Base-by-base conservation (phyloP, 2,329 filamentous ascomycete genomes). In the Exophiala oligosperma region DNA sequence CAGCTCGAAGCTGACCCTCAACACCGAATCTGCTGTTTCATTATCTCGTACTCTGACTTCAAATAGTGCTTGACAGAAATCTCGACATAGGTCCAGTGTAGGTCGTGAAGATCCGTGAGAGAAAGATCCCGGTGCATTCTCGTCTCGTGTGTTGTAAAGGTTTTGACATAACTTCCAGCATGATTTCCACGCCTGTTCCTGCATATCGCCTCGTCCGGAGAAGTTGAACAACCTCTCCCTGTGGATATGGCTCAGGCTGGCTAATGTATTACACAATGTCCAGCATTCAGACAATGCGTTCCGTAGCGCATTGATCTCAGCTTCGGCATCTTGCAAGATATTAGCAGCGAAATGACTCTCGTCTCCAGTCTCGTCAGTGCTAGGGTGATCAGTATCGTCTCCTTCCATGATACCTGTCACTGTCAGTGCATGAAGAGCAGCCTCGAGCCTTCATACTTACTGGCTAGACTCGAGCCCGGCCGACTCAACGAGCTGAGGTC, bases 101-200 rank as follows among this genome's bases (percentile, higher is more conserved):
- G 86, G 84, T 56, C 84, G 82, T 44, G 92, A 85, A 26, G 61
- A 63, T 29, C 60, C 57, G 40, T 63, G 61, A 9, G 57, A 56
- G 24, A 58, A 61, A 60, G 88, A 86, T 32, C 84, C 83, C 52
- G 86, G 83, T 32, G 85, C 79, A 53, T 87, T 82, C 63, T 92
- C 87, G 56, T 93, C 86, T 52, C 87, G 83, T 64, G 88, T 91
- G 61, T 92, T 85, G 70, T 97, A 97, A 2, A 97, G 81, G 57
- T 89, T 88, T 71, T 96, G 91, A 70, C 92, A 97, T 24, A 97
- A 78, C 67, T 88, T 89, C 93, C 92, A 97, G 74, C 92, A 97
- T 61, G 89, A 90, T 72, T 90, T 91, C 93, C 92, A 97, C 0
- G 92, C 92, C 67, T 89, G 88, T 71, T 96, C 91, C 69, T 96